Evolutionary conservation across 192 early-diverging fungal species (phyloP), one percentile per base, ranked within the genome.

Genomic region (Gryganskiella cystojenkinii): DNA sequence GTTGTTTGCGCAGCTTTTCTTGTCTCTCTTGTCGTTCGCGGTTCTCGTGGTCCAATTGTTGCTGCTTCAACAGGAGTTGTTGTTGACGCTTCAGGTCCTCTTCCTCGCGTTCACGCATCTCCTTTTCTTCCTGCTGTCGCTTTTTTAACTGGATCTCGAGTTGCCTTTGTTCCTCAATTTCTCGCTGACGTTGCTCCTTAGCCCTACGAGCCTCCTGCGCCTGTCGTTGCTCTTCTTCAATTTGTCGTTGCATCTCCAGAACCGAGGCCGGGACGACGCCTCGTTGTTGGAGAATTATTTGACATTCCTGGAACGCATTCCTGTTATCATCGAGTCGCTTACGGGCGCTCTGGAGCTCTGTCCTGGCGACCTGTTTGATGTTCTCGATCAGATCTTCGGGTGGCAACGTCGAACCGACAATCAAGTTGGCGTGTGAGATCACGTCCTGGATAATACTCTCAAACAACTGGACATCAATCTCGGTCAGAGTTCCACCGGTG

Each of bases 401-500:
- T 14, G 28, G 34, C 20, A 69, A 24, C 9, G 61, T 69, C 3
- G 74, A 69, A 10, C 74, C 74, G 1, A 46, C 74, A 60, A 78
- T 68, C 65, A 78, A 57, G 34, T 69, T 42, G 24, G 74, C 74
- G 14, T 78, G 74, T 1, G 66, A 69, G 15, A 78, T 78, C 2
- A 78, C 56, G 25, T 78, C 74, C 56, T 78, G 64, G 11, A 78
- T 66, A 42, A 78, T 78, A 0, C 65, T 51, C 19, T 64, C 61
- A 27, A 78, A 78, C 7, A 69, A 55, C 43, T 50, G 66, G 3
- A 35, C 61, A 6, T 78, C 74, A 24, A 78, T 64, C 7, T 63
- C 71, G 4, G 62, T 73, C 54, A 73, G 31, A 8, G 51, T 44
- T 47, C 55, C 2, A 20, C 56, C 70, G 35, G n/a, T 37, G 47